Conservation (phyloP, 1,284 basidiomycete species). For the Grifola frondosa region DNA sequence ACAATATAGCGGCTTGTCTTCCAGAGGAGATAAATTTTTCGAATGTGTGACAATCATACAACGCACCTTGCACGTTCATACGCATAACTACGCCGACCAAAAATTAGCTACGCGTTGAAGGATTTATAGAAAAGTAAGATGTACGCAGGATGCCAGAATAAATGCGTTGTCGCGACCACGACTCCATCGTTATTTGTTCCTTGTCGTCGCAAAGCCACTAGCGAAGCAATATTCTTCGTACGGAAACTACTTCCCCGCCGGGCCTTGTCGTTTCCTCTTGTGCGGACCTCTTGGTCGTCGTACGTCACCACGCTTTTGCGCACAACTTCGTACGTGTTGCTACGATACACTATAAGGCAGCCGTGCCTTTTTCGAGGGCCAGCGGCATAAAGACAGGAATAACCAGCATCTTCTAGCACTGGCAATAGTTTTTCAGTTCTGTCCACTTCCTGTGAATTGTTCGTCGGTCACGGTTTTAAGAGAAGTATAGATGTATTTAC, state of each 20-base stretch:
- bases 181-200: constrained; percentile 47
- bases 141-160: constrained; percentile 93
- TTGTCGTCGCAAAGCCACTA: constrained; percentile 63
- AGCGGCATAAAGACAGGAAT: constrained; percentile 58
- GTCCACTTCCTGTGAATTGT: constrained; percentile 66
- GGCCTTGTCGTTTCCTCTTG: constrained; percentile 34
- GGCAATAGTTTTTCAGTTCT: constrained; percentile 65
- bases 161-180: constrained; percentile 81
- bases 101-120: constrained; percentile 7
- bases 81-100: constrained; percentile 56
- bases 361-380: constrained; percentile 81
- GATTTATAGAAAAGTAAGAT: constrained; percentile 21
- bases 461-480: not conserved
- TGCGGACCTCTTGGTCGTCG: constrained; percentile 59
- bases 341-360: constrained; percentile 74
- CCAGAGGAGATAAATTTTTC: constrained; percentile 5
- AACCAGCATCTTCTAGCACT: constrained; percentile 57
- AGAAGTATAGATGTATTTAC: constrained; percentile 25
- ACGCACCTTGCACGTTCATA: constrained; percentile 83
- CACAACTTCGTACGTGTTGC: constrained; percentile 46
- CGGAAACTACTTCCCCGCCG: constrained; percentile 63
- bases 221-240: constrained; percentile 81
- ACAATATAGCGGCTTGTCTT: constrained; percentile 70
- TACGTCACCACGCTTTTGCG: constrained; percentile 55
- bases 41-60: constrained; percentile 1